Evolutionary conservation across 192 early-diverging fungal genomes (phyloP), one percentile per base, ranked within the genome.

Genomic region (Backusella macrospora): DNA sequence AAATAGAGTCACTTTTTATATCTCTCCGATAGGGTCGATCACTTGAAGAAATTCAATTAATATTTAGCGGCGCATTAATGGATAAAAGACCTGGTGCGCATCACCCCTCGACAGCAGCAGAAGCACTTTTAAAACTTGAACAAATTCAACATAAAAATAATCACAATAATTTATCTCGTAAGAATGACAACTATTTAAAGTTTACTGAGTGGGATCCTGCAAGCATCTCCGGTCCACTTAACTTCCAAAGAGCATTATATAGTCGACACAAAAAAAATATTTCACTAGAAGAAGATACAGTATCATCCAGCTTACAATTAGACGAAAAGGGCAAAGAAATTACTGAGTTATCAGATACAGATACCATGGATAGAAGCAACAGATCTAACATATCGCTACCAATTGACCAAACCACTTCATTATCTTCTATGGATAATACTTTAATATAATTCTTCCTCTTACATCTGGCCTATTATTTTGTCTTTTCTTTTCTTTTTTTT

Each of bases 51-150:
- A 77, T 77, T 43, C 71, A 77, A 44, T 65, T 77, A 37, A 66
- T 72, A 66, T 77, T 77, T 69, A 77, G 76, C 46, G 76, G 76
- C 18, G 71, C 71, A 0, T 46, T 77, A 55, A 46, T 73, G 21
- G 71, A 77, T 38, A 64, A 77, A 55, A 49, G 47, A 5, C 47
- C 71, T 62, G 46, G 68, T 13, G 76, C 71, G 16, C 76, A 77
- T 34, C 76, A 77, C 39, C 76, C 76, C 45, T 46, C 76, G n/a
- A 77, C 76, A 26, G 76, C 76, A 38, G 76, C 76, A 14, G 76
- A 72, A 45, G 71, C 76, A 21, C 44, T 69, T 13, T 69, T 69
- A 45, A 18, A 69, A 26, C 21, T 69, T 5, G 67, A 42, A 18
- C 40, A 46, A 15, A 46, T 69, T 16, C 42, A 69, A 40, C 63